Conservation (phyloP, 345 rosid genomes). For the Nasturtium officinale region DNA sequence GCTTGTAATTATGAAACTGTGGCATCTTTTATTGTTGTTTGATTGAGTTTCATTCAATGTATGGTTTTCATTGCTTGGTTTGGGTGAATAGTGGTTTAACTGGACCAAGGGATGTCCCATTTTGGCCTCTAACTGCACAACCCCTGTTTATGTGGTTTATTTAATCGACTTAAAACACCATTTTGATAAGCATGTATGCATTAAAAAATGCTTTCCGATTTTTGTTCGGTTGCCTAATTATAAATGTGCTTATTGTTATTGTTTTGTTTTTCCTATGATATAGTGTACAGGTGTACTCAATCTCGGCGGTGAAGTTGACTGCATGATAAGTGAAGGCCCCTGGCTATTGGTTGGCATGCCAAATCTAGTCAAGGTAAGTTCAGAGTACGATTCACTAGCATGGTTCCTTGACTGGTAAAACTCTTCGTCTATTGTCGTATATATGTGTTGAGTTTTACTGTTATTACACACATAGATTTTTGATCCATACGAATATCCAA, state of each 20-base stretch:
- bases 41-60: background rate
- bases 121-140: background rate
- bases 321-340: slow-evolving; percentile 97
- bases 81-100: background rate
- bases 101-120: background rate
- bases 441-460: slow-evolving; percentile 10
- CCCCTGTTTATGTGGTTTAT: background rate
- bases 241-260: background rate
- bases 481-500: slow-evolving; percentile 56
- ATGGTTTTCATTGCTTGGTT: slow-evolving; percentile 8
- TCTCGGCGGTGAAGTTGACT: slow-evolving; percentile 88
- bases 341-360: slow-evolving; percentile 93
- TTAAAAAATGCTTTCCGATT: background rate
- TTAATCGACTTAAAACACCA: background rate
- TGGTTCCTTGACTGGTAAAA: slow-evolving; percentile 10
- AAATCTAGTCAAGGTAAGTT: slow-evolving; percentile 78
- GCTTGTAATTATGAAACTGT: background rate
- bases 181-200: slow-evolving; percentile 2
- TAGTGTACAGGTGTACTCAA: slow-evolving; percentile 69
- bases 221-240: background rate
- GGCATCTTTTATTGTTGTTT: background rate
- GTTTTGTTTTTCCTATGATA: slow-evolving; percentile 5
- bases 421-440: background rate
- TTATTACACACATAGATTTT: background rate
- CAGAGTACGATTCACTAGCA: slow-evolving; percentile 6